Percentiles rank a stretch among this genome's conserved stretches.
Conservation (phyloP, 345 rosid species). For the thale cress (Arabidopsis thaliana) region TAIR10.1 NC_003070.9:1878501-1879000, state of each 20-base stretch:
- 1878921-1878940: background rate
- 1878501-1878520: conserved; percentile 3
- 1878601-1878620: background rate
- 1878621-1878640: background rate
- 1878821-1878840: conserved; percentile 10
- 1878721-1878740: conserved; percentile 43
- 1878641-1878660: background rate
- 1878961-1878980: background rate
- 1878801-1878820: conserved; percentile 8
- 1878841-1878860: background rate
- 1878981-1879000: background rate
- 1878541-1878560: background rate
- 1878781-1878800: conserved; percentile 35
- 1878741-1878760: conserved; percentile 41
- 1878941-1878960: background rate
- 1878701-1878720: conserved; percentile 38
- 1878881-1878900: background rate
- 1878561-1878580: background rate
- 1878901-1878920: background rate
- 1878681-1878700: conserved; percentile 11
- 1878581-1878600: background rate
- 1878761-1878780: conserved; percentile 46
- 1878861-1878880: background rate
- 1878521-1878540: conserved; percentile 16
- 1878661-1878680: conserved; percentile 1